A percentile compares a stretch with the other conserved stretches of the same genome.
Evolutionary conservation across 495 filamentous ascomycete genomes (phyloP).

Genomic region (Aspergillus homomorphus): DNA sequence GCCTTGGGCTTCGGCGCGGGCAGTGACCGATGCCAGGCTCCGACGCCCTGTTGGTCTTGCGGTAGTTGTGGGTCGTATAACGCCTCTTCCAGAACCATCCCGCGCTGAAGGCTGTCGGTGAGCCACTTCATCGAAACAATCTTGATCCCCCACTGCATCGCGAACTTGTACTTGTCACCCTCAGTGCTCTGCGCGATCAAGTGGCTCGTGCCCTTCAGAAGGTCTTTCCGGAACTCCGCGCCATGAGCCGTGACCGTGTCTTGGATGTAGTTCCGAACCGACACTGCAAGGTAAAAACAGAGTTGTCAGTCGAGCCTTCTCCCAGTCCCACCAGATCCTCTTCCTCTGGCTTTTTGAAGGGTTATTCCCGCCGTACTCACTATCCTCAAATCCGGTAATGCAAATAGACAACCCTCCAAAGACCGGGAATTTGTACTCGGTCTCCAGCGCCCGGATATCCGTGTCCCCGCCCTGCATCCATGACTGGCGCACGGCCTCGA

Average conservation of each 20-base stretch:
- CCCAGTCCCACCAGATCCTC: no score
- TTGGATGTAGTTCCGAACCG: slow-evolving; percentile 64
- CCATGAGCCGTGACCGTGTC: slow-evolving; percentile 64
- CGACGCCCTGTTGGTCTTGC: slow-evolving; percentile 64
- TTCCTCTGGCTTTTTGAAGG: no score
- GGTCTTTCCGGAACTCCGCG: slow-evolving; percentile 77
- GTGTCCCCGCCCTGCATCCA: slow-evolving; percentile 84
- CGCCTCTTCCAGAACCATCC: slow-evolving; percentile 87
- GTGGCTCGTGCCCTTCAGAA: slow-evolving; percentile 79
- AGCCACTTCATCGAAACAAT: slow-evolving; percentile 85
- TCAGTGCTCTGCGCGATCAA: slow-evolving; percentile 74
- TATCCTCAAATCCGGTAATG: slow-evolving; percentile 85
- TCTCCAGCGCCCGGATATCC: slow-evolving; percentile 65
- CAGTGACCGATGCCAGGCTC: slow-evolving; percentile 65
- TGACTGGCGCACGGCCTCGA: slow-evolving; percentile 73
- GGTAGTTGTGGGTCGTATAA: slow-evolving; percentile 74
- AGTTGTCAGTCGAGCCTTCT: no score
- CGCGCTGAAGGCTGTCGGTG: slow-evolving; percentile 75
- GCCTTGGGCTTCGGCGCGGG: slow-evolving; percentile 34
- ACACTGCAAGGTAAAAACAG: slow-evolving; percentile 46
- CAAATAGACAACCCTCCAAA: slow-evolving; percentile 71
- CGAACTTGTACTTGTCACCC: slow-evolving; percentile 86
- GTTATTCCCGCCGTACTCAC: slow-evolving; percentile 45
- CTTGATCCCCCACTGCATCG: slow-evolving; percentile 71
- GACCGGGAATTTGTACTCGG: slow-evolving; percentile 55